Evolutionary conservation across 108 stramenopile genomes (phyloP).

Genomic region (Pseudonitzschia multiseries): DNA sequence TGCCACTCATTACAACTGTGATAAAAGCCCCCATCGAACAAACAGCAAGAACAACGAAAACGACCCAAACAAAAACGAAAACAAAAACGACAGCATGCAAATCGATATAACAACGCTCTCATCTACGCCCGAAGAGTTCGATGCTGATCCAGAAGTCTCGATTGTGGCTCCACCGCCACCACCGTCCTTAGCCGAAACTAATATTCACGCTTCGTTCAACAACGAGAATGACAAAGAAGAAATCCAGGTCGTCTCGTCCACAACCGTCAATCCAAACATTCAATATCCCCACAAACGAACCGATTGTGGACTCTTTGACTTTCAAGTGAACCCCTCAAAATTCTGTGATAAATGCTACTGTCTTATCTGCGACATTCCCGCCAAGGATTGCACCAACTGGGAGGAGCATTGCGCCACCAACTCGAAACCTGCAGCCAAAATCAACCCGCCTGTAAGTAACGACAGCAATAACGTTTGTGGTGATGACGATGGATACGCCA

Average conservation of each 20-base stretch:
- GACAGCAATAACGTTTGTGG: neutral
- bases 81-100: neutral
- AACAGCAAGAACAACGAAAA: neutral
- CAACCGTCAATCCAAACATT: conserved; percentile 55
- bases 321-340: conserved; percentile 22
- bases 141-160: neutral
- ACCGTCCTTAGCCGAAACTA: neutral
- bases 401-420: conserved; percentile 25
- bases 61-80: no score
- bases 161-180: conserved; percentile 1
- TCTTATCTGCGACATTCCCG: conserved; percentile 54
- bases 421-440: neutral
- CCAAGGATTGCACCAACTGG: conserved; percentile 50
- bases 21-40: neutral
- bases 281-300: conserved; percentile 56
- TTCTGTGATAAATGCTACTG: conserved; percentile 75
- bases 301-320: conserved; percentile 47
- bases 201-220: neutral
- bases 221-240: conserved; percentile 29
- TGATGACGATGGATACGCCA: neutral
- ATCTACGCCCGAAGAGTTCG: neutral
- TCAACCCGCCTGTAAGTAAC: neutral
- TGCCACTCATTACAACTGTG: neutral
- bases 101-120: neutral
- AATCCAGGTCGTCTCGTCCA: conserved; percentile 40